A percentile compares a stretch with the other conserved stretches of the same genome.
phyloP scores from a whole-genome alignment of 179 eudicot species.

The Silene noctiflora region DNA sequence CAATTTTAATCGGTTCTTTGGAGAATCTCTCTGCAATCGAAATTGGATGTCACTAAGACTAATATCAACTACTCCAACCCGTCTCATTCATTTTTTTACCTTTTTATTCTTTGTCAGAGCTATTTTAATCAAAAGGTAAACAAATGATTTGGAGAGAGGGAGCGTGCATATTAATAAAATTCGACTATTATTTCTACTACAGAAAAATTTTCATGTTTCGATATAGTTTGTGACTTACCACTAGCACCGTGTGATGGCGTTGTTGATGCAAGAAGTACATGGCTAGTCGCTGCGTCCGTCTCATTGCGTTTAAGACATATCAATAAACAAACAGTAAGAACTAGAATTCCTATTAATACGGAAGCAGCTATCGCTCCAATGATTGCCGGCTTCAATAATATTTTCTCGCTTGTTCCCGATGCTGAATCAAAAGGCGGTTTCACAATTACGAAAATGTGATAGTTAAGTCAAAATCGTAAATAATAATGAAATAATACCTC shows the following conservation, averaged over 20 bases:
- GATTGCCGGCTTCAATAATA: conserved; percentile 4
- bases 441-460: not conserved
- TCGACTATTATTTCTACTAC: no score
- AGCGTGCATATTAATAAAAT: no score
- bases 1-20: not conserved
- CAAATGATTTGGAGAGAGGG: no score
- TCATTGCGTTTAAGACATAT: not conserved
- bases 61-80: no score
- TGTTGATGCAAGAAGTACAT: not conserved
- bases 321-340: conserved; percentile 16
- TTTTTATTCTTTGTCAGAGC: no score
- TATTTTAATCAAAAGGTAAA: no score
- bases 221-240: not conserved
- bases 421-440: not conserved
- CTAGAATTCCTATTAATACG: not conserved
- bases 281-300: not conserved
- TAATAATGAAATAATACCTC: conserved; percentile 12
- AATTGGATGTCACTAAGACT: not conserved
- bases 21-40: not conserved
- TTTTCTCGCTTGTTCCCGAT: not conserved
- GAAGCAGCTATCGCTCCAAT: conserved; percentile 18
- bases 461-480: not conserved
- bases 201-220: no score
- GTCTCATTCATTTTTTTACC: no score
- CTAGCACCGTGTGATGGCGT: no score